Percentiles rank a stretch among this genome's conserved stretches.
These are phyloP conservation scores for Fusarium devonianum DNA, from an alignment of 2,329 filamentous ascomycete species.

Conservation along the genomic window DNA sequence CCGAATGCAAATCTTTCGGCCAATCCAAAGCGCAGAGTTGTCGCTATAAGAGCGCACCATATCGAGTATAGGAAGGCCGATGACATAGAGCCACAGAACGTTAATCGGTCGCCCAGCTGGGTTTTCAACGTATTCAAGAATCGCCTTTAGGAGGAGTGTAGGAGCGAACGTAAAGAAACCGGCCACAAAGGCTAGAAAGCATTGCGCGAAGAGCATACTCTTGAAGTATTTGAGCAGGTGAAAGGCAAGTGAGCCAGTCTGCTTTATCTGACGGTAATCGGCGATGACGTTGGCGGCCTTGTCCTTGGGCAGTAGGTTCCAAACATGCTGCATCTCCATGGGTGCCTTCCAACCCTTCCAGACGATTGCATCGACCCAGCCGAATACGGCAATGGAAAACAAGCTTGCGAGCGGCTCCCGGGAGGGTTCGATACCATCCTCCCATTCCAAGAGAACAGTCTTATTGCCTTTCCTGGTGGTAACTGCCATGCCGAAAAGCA, in stretches of 20 bases:
- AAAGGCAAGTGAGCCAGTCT: slow-evolving; percentile 78
- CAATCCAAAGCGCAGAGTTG: slow-evolving; percentile 89
- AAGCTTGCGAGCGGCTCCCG: slow-evolving; percentile 87
- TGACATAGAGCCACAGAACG: slow-evolving; percentile 95
- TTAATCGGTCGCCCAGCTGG: slow-evolving; percentile 78
- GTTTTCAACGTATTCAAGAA: slow-evolving; percentile 91
- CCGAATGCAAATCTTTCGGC: slow-evolving; percentile 91
- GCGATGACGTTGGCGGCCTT: slow-evolving; percentile 83
- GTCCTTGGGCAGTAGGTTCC: slow-evolving; percentile 88
- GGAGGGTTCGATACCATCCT: slow-evolving; percentile 86
- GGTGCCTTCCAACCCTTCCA: slow-evolving; percentile 87
- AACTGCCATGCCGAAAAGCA: slow-evolving; percentile 78
- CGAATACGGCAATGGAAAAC: slow-evolving; percentile 85
- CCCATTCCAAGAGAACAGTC: slow-evolving; percentile 85
- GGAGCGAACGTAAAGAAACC: slow-evolving; percentile 90
- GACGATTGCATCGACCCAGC: slow-evolving; percentile 89
- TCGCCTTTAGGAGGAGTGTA: slow-evolving; percentile 87
- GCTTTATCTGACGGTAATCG: slow-evolving; percentile 85
- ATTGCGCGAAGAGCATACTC: slow-evolving; percentile 76
- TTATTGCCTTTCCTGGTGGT: slow-evolving; percentile 92
- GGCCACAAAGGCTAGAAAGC: slow-evolving; percentile 77
- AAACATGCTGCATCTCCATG: slow-evolving; percentile 84
- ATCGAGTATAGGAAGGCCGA: slow-evolving; percentile 85
- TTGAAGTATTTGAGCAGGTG: slow-evolving; percentile 89
- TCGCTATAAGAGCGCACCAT: slow-evolving; percentile 82